A percentile compares a stretch with the other conserved stretches of the same genome.
Conservation (phyloP, 306 rosid genomes). For the Cicer pinnatifidum region DNA sequence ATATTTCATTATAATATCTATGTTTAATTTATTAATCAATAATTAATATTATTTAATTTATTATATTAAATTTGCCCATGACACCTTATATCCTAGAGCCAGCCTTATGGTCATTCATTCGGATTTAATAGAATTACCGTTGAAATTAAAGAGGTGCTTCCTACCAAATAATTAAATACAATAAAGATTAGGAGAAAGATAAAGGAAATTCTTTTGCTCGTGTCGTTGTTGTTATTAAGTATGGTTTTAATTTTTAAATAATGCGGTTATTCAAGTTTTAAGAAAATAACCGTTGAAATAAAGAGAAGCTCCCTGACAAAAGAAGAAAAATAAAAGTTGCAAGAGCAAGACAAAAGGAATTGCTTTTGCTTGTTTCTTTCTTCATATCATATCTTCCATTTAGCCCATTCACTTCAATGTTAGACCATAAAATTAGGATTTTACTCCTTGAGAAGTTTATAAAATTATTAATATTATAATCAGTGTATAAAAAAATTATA, state of each 20-base stretch:
- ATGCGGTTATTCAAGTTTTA: constrained; percentile 26
- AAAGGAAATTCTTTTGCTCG: constrained; percentile 6
- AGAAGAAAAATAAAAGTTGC: constrained; percentile 20
- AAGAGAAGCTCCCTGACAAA: constrained; percentile 35
- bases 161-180: not conserved
- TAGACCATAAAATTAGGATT: too few species aligned
- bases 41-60: too few species aligned
- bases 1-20: too few species aligned
- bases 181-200: constrained; percentile 7
- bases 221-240: not conserved
- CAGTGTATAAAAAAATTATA: too few species aligned
- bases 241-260: not conserved
- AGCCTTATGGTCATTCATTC: not conserved
- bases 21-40: too few species aligned
- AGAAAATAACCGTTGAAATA: constrained; percentile 42
- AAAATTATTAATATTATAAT: too few species aligned
- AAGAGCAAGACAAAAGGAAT: constrained; percentile 1
- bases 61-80: too few species aligned
- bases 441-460: too few species aligned
- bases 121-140: constrained; percentile 13
- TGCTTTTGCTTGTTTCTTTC: constrained; percentile 13
- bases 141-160: not conserved
- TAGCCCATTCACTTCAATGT: not conserved
- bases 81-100: too few species aligned
- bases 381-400: not conserved